A percentile compares a stretch with the other conserved stretches of the same genome.
Conservation (phyloP, 306 rosid genomes). For the Rosa persica region DNA sequence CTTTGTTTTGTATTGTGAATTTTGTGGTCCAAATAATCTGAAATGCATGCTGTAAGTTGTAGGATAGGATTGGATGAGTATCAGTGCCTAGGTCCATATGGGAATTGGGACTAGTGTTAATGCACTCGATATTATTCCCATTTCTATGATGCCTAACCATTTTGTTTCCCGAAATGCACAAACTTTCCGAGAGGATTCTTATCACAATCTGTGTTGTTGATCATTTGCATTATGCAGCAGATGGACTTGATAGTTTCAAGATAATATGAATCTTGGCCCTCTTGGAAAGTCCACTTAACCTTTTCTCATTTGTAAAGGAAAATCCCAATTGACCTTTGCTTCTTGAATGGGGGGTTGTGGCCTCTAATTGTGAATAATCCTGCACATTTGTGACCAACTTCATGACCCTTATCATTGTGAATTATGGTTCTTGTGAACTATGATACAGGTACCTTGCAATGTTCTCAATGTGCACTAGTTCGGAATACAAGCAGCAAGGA, state of each 20-base stretch:
- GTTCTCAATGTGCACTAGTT: conserved; percentile 21
- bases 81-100: not conserved
- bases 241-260: not conserved
- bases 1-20: not conserved
- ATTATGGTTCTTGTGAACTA: not conserved
- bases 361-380: not conserved
- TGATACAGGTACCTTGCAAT: conserved; percentile 12
- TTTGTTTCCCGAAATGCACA: not conserved
- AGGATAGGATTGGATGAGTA: not conserved
- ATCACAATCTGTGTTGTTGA: not conserved
- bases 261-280: not conserved
- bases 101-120: not conserved
- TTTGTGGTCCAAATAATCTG: not conserved
- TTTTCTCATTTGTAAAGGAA: not conserved
- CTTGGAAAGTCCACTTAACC: not conserved
- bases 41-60: not conserved
- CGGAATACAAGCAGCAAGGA: conserved; percentile 22
- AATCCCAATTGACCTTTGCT: not conserved
- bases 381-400: not conserved
- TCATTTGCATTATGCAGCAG: not conserved
- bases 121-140: not conserved
- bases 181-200: not conserved
- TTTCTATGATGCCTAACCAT: not conserved
- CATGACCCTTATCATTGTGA: not conserved
- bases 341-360: not conserved